These are phyloP conservation scores for Ogataea sp. DNA, from an alignment of 805 yeast genomes.

Conservation along the genomic window DNA sequence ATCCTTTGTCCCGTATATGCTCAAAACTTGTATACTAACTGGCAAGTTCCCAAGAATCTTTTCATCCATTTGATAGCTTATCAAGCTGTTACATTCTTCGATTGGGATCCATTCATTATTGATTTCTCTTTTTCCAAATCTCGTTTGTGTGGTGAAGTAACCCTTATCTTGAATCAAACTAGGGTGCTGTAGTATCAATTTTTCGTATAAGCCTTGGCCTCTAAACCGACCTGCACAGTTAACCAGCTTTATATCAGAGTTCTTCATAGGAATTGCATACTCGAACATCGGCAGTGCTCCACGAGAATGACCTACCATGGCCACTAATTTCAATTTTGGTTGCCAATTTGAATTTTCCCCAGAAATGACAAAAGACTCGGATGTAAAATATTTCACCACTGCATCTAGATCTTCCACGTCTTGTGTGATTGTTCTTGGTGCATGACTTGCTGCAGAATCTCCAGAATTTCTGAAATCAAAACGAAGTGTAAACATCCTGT, in stretches of 20 bases:
- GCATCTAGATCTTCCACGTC: slow-evolving; percentile 66
- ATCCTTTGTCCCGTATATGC: slow-evolving; percentile 68
- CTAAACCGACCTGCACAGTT: slow-evolving; percentile 69
- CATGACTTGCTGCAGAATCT: slow-evolving; percentile 47
- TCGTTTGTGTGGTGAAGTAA: background rate
- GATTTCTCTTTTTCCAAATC: background rate
- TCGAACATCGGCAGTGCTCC: slow-evolving; percentile 70
- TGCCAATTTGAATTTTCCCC: too few species aligned
- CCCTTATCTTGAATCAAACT: background rate
- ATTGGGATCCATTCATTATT: background rate
- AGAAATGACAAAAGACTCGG: too few species aligned
- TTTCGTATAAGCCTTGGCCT: slow-evolving; percentile 37
- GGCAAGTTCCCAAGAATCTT: slow-evolving; percentile 24
- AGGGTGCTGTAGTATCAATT: slow-evolving; percentile 11
- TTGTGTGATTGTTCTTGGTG: slow-evolving; percentile 41
- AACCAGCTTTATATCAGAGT: slow-evolving; percentile 45
- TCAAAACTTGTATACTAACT: slow-evolving; percentile 43
- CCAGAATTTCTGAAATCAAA: slow-evolving; percentile 89
- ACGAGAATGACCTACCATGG: slow-evolving; percentile 68
- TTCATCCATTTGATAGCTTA: background rate
- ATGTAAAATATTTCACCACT: slow-evolving; percentile 71
- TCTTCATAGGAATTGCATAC: slow-evolving; percentile 48
- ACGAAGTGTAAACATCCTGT: slow-evolving; percentile 63
- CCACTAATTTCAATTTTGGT: slow-evolving; percentile 43
- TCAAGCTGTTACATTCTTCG: background rate